Conservation (phyloP, 805 yeast species). For the Suhomyces prunicola region DNA sequence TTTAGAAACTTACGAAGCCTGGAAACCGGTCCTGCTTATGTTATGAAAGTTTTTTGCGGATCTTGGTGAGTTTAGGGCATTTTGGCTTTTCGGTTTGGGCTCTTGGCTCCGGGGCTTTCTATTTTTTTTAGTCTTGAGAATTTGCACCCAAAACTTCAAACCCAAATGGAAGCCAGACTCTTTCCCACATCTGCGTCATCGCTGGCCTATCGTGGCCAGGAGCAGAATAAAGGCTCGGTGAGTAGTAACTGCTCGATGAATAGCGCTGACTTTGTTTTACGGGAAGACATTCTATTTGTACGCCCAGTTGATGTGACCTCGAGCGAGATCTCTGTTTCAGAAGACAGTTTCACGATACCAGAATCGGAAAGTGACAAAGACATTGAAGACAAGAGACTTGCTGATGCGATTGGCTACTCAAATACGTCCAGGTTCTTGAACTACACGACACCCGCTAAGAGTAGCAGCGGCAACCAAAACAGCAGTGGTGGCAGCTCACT, state of each 20-base stretch:
- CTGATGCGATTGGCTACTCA: conserved; percentile 49
- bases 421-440: conserved; percentile 40
- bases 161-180: conserved; percentile 8
- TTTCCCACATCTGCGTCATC: conserved; percentile 18
- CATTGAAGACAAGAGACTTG: conserved; percentile 12
- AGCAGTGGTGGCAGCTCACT: conserved; percentile 5
- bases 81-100: background rate
- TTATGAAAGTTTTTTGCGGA: background rate
- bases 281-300: conserved; percentile 17
- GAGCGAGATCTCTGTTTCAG: background rate
- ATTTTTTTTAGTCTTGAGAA: background rate
- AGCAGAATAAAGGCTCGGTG: background rate
- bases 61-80: background rate
- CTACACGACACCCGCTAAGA: conserved; percentile 15
- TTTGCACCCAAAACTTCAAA: background rate
- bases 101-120: background rate
- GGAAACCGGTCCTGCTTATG: no score
- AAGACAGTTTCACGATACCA: background rate
- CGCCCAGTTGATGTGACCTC: conserved; percentile 12
- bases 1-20: background rate
- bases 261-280: conserved; percentile 9
- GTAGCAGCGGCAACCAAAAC: conserved; percentile 9
- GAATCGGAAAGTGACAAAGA: background rate
- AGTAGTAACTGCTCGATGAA: background rate
- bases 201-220: conserved; percentile 11